These are phyloP conservation scores for Trichomonas vaginalis DNA, from an alignment of 208 protist species.

Conservation along the genomic window DNA sequence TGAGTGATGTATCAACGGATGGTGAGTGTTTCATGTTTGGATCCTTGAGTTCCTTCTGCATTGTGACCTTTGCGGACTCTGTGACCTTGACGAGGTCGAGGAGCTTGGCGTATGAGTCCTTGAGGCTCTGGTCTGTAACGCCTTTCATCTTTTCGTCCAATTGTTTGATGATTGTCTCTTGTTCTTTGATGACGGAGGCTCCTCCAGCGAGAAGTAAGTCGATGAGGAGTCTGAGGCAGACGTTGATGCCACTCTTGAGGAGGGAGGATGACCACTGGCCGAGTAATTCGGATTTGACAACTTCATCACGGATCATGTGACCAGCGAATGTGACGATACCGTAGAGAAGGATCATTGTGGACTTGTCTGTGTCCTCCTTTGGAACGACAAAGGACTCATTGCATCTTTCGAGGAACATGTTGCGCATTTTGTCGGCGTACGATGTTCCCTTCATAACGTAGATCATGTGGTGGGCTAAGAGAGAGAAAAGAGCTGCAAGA, in stretches of 20 bases:
- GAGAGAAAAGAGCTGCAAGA: not conserved
- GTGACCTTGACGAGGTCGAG: not conserved
- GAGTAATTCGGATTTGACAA: not conserved
- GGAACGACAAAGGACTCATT: not conserved
- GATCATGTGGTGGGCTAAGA: not conserved
- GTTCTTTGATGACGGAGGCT: not conserved
- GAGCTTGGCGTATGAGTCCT: not conserved
- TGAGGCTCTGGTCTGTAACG: not conserved
- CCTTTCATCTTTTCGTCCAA: not conserved
- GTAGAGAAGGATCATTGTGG: not conserved
- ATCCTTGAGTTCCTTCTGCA: not conserved
- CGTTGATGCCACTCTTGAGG: not conserved
- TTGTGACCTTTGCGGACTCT: not conserved
- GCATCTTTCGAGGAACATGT: not conserved
- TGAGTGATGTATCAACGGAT: not conserved
- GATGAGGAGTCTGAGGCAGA: not conserved
- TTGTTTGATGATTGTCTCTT: not conserved
- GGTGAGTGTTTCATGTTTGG: not conserved
- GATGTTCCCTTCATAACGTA: not conserved
- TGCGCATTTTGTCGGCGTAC: not conserved
- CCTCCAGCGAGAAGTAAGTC: not conserved
- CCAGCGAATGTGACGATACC: constrained; percentile 1
- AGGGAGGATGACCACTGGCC: not conserved
- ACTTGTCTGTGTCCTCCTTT: not conserved
- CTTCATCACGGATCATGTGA: not conserved